Percentiles rank a stretch among this genome's conserved stretches.
Conservation (phyloP, 2,329 filamentous ascomycete genomes). For the Fusarium sp. region DNA sequence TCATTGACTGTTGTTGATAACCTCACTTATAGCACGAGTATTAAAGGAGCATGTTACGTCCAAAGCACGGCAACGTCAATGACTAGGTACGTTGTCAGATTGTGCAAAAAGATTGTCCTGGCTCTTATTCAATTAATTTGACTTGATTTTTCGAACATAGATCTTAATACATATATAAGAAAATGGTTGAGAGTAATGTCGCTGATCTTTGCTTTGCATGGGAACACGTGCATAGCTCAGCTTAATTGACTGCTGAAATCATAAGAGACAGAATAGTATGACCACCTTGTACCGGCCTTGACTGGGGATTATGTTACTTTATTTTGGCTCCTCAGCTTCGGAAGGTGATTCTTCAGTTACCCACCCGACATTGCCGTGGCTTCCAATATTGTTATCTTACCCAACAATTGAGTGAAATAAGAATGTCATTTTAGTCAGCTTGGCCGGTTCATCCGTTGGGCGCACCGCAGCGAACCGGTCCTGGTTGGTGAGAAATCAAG, state of each 20-base stretch:
- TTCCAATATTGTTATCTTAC: not conserved
- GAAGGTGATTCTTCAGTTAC: not conserved
- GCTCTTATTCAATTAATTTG: not conserved
- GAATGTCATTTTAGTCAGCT: not conserved
- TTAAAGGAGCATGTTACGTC: not conserved
- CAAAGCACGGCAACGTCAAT: not conserved
- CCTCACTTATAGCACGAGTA: not conserved
- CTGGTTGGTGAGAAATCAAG: conserved; percentile 1
- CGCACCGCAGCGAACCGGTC: not conserved
- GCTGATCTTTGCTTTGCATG: not conserved
- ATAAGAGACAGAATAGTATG: not conserved
- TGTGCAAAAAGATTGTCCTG: not conserved
- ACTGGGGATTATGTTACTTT: not conserved
- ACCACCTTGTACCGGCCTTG: not conserved
- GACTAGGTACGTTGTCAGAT: not conserved
- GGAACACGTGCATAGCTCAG: not conserved
- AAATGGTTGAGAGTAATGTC: not conserved
- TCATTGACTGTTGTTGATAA: not conserved
- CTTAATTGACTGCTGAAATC: not conserved
- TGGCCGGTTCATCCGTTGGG: conserved; percentile 9
- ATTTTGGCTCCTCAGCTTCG: not conserved
- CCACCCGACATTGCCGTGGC: not conserved
- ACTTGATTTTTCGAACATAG: not conserved
- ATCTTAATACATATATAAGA: not conserved
- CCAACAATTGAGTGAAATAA: not conserved